These are phyloP conservation scores for Pouteria campechiana DNA, from an alignment of 179 eudicot genomes.

Conservation along the genomic window DNA sequence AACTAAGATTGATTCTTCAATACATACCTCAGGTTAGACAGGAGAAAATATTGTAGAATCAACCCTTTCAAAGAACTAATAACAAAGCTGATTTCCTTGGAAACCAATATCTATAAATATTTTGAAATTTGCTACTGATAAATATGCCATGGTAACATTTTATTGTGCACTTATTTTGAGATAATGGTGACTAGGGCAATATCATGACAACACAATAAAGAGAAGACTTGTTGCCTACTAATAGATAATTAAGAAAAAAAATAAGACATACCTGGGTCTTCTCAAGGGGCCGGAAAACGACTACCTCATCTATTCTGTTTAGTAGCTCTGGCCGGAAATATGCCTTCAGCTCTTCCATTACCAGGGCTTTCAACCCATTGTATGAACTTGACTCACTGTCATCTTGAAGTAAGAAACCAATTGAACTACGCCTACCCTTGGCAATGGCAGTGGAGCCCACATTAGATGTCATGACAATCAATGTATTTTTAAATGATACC, in stretches of 20 bases:
- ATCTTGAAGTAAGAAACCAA: constrained; percentile 25
- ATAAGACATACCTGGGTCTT: constrained; percentile 42
- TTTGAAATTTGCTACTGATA: too few species aligned
- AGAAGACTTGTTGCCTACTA: neutral
- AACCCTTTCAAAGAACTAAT: too few species aligned
- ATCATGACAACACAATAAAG: neutral
- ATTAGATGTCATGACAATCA: constrained; percentile 52
- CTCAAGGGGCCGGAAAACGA: constrained; percentile 44
- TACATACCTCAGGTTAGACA: too few species aligned
- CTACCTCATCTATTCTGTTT: constrained; percentile 49
- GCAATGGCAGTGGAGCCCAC: constrained; percentile 45
- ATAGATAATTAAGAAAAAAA: neutral
- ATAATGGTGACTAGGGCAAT: neutral
- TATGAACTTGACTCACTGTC: constrained; percentile 33
- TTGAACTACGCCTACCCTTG: constrained; percentile 32
- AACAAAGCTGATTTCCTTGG: too few species aligned
- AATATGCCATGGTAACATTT: too few species aligned
- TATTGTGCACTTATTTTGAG: too few species aligned
- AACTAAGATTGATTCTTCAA: too few species aligned
- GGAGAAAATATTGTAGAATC: too few species aligned
- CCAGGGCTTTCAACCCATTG: constrained; percentile 35
- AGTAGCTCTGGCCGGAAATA: constrained; percentile 56
- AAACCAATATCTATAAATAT: too few species aligned
- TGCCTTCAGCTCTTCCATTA: constrained; percentile 39
- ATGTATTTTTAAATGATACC: constrained; percentile 50